Percentiles rank a stretch among this genome's conserved stretches.
Evolutionary conservation across 768 basidiomycete species (phyloP).

Genomic region (Lactifluus echinatus): DNA sequence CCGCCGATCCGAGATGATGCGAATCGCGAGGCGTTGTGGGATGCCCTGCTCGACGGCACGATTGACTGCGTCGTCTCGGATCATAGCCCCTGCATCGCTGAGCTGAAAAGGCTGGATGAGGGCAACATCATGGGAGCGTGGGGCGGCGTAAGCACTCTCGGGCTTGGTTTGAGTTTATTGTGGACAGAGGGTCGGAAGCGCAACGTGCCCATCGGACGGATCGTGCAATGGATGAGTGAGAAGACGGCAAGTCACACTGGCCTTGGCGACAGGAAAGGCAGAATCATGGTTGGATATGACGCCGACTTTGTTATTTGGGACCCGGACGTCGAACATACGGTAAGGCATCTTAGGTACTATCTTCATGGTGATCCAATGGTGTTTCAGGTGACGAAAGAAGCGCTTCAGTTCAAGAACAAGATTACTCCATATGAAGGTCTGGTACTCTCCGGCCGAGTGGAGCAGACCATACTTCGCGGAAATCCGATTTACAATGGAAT

Average conservation of each 20-base stretch:
- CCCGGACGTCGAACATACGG: constrained; percentile 41
- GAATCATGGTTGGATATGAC: constrained; percentile 62
- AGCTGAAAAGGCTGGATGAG: constrained; percentile 68
- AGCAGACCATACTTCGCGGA: constrained; percentile 76
- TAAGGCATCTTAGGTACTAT: constrained; percentile 18
- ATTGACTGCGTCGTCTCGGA: constrained; percentile 95
- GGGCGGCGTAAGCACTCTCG: constrained; percentile 92
- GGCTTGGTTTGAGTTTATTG: constrained; percentile 78
- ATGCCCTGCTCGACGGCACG: constrained; percentile 67
- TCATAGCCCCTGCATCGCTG: constrained; percentile 83
- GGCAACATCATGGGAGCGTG: constrained; percentile 86
- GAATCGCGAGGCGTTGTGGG: constrained; percentile 76
- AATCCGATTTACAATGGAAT: constrained; percentile 47
- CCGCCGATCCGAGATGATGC: constrained; percentile 74
- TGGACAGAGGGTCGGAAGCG: constrained; percentile 75
- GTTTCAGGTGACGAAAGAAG: constrained; percentile 59
- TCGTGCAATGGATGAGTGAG: constrained; percentile 68
- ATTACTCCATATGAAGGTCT: constrained; percentile 82
- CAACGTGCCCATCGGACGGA: constrained; percentile 47
- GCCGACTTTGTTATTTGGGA: constrained; percentile 88
- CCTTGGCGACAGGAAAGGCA: constrained; percentile 61
- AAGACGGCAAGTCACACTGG: constrained; percentile 77
- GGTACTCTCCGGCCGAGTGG: constrained; percentile 59
- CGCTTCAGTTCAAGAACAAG: constrained; percentile 88
- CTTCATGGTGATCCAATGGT: background rate